Evolutionary conservation across 495 filamentous ascomycete genomes (phyloP).

Genomic region (Hypoxylon perforatum): DNA sequence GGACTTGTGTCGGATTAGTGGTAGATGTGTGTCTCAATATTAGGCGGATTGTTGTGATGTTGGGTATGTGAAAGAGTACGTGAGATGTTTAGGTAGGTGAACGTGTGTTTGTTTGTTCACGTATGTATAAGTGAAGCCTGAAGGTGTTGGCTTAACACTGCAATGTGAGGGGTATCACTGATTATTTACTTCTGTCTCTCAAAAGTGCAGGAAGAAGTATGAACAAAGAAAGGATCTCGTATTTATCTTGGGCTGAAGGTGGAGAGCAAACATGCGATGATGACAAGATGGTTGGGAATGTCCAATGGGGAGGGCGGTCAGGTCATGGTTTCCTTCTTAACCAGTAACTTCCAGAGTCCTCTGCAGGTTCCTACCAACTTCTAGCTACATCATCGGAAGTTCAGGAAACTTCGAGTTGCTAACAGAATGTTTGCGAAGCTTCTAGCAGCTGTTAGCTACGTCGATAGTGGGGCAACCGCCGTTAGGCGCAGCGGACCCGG

Average conservation of each 20-base stretch:
- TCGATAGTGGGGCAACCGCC: slow-evolving; percentile 26
- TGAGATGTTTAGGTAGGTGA: slow-evolving; percentile 8
- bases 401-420: slow-evolving; percentile 24
- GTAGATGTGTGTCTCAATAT: slow-evolving; percentile 5
- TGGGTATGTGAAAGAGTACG: background rate
- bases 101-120: slow-evolving; percentile 17
- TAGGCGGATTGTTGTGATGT: slow-evolving; percentile 11
- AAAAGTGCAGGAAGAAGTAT: slow-evolving; percentile 14
- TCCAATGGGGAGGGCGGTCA: slow-evolving; percentile 18
- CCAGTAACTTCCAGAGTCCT: slow-evolving; percentile 19
- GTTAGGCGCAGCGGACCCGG: background rate
- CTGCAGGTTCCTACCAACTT: slow-evolving; percentile 11
- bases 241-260: slow-evolving; percentile 34
- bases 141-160: slow-evolving; percentile 11
- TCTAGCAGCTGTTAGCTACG: slow-evolving; percentile 33
- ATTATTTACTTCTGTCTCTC: slow-evolving; percentile 16
- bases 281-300: slow-evolving; percentile 21
- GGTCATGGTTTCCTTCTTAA: slow-evolving; percentile 13
- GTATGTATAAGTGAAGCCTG: slow-evolving; percentile 18
- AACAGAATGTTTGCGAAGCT: slow-evolving; percentile 33
- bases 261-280: slow-evolving; percentile 39
- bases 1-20: slow-evolving; percentile 3
- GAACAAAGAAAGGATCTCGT: slow-evolving; percentile 21
- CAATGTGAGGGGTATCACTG: slow-evolving; percentile 20
- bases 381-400: slow-evolving; percentile 38